Conservation (phyloP, 2,329 filamentous ascomycete genomes). For the Ophiocordyceps australis region DNA sequence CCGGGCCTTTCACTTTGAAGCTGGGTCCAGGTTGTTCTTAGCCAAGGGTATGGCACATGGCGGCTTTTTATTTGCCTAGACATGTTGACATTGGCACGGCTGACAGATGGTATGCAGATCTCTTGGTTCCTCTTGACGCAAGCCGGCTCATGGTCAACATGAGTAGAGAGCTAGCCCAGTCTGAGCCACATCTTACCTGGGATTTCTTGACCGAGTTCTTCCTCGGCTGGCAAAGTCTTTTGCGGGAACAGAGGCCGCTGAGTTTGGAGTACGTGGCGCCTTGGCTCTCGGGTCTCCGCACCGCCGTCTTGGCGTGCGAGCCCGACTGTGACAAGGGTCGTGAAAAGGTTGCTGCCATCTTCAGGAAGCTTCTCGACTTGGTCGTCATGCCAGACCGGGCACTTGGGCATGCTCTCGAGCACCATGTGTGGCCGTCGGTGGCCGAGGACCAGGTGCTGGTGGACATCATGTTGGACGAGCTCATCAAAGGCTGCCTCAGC, state of each 20-base stretch:
- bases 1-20: conserved; percentile 47
- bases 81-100: conserved; percentile 9
- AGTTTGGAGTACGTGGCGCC: conserved; percentile 54
- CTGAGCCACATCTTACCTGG: conserved; percentile 47
- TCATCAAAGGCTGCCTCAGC: conserved; percentile 42
- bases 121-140: conserved; percentile 44
- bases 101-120: no score
- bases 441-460: conserved; percentile 45
- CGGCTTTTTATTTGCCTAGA: background rate
- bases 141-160: conserved; percentile 47
- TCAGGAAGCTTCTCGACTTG: conserved; percentile 49
- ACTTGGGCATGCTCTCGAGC: conserved; percentile 41
- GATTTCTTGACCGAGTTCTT: conserved; percentile 61
- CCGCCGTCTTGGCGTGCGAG: conserved; percentile 38
- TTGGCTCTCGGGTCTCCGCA: conserved; percentile 45
- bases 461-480: conserved; percentile 49
- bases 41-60: conserved; percentile 29
- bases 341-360: conserved; percentile 44
- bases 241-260: conserved; percentile 46
- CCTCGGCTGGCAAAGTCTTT: conserved; percentile 52
- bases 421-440: conserved; percentile 46
- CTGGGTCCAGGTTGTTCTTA: conserved; percentile 41
- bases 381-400: conserved; percentile 41
- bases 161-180: conserved; percentile 41
- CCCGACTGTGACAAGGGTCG: conserved; percentile 45